A percentile compares a stretch with the other conserved stretches of the same genome.
Evolutionary conservation across 1,284 basidiomycete species (phyloP).

Genomic region (Ustilago crameri): DNA sequence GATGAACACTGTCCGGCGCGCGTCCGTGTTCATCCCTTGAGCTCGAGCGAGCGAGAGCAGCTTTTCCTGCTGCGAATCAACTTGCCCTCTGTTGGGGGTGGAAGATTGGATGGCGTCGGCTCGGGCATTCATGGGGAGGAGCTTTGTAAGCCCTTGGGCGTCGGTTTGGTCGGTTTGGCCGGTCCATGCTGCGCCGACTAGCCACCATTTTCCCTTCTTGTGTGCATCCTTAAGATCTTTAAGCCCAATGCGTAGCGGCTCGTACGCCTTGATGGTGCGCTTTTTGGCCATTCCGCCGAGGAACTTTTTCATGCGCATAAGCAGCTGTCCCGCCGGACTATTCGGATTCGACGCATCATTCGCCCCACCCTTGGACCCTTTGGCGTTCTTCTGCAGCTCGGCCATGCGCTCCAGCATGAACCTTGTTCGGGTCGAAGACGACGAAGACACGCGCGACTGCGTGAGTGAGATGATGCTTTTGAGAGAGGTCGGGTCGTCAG

Average conservation of each 20-base stretch:
- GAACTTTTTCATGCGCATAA: slow-evolving; percentile 60
- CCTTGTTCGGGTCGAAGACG: slow-evolving; percentile 50
- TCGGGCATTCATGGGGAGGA: slow-evolving; percentile 40
- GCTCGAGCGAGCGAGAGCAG: slow-evolving; percentile 83
- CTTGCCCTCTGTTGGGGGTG: slow-evolving; percentile 26
- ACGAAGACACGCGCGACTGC: slow-evolving; percentile 40
- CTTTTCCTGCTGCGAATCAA: slow-evolving; percentile 72
- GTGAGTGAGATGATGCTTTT: slow-evolving; percentile 59
- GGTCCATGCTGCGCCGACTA: slow-evolving; percentile 94
- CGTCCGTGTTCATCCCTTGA: slow-evolving; percentile 99
- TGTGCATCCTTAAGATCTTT: slow-evolving; percentile 86
- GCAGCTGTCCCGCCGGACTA: slow-evolving; percentile 21
- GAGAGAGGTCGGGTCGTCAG: slow-evolving; percentile 61
- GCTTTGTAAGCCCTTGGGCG: slow-evolving; percentile 58
- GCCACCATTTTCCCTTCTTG: slow-evolving; percentile 96
- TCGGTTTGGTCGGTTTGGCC: slow-evolving; percentile 85
- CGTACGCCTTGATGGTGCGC: slow-evolving; percentile 52
- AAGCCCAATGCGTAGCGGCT: slow-evolving; percentile 69
- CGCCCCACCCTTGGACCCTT: background rate
- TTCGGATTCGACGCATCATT: slow-evolving; percentile 29
- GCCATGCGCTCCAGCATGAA: slow-evolving; percentile 66
- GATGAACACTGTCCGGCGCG: slow-evolving; percentile 88
- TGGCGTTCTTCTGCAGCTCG: slow-evolving; percentile 45
- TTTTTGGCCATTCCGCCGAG: slow-evolving; percentile 52
- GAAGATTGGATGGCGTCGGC: slow-evolving; percentile 25